Conservation (phyloP, 208 protist species). For the Trypanosoma caninum region DNA sequence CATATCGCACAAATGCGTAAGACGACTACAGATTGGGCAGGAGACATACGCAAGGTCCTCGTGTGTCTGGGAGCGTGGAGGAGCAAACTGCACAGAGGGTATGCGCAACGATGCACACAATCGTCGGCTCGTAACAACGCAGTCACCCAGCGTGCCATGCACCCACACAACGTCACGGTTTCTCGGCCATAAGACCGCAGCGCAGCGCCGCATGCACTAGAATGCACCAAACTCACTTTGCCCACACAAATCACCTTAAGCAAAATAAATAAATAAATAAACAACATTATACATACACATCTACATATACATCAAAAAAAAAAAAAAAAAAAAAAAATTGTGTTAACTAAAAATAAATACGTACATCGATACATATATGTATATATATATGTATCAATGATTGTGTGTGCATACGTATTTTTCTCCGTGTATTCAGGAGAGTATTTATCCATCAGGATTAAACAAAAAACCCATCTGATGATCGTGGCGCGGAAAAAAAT, state of each 20-base stretch:
- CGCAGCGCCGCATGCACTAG: slow-evolving; percentile 22
- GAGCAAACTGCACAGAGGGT: slow-evolving; percentile 32
- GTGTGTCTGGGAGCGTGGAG: slow-evolving; percentile 46
- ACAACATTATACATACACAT: background rate
- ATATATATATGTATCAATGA: background rate
- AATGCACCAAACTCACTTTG: too few species aligned
- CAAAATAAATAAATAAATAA: slow-evolving; percentile 9
- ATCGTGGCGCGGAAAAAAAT: slow-evolving; percentile 82
- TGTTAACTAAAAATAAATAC: background rate
- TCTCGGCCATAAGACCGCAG: background rate
- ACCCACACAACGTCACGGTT: background rate
- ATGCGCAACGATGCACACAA: slow-evolving; percentile 16
- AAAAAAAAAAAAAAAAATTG: background rate
- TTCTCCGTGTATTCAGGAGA: too few species aligned
- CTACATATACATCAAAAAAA: background rate
- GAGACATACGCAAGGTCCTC: slow-evolving; percentile 58
- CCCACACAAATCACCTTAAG: too few species aligned
- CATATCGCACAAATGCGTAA: slow-evolving; percentile 64
- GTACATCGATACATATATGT: background rate
- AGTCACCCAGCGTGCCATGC: background rate
- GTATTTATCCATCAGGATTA: slow-evolving; percentile 78
- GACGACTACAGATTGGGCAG: slow-evolving; percentile 57
- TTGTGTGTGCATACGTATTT: too few species aligned
- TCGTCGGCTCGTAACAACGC: slow-evolving; percentile 2
- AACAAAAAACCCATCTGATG: slow-evolving; percentile 89